A percentile compares a stretch with the other conserved stretches of the same genome.
phyloP scores from a whole-genome alignment of 164 flowering plant species.

The Nymphaea colorata region DNA sequence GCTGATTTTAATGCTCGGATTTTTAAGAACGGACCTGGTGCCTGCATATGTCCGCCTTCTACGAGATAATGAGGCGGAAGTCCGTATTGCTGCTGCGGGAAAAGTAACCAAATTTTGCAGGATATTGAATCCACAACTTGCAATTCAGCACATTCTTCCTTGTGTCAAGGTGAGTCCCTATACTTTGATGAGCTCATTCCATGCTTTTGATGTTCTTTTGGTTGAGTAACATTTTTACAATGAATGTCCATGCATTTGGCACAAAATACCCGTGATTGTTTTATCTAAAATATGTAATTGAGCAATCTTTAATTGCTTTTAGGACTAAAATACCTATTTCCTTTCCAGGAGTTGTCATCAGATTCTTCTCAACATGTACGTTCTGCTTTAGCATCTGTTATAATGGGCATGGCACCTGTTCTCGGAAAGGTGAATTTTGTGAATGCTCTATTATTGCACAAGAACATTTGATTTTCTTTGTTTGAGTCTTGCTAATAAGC shows the following conservation, averaged over 20 bases:
- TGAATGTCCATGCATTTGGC: too few relatives aligned
- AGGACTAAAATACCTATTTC: not conserved
- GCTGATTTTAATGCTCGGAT: not conserved
- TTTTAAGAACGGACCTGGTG: conserved; percentile 73
- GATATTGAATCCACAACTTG: conserved; percentile 80
- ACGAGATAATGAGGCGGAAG: conserved; percentile 99
- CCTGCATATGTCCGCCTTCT: conserved; percentile 95
- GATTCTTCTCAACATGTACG: conserved; percentile 99
- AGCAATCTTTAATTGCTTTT: too few relatives aligned
- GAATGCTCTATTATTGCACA: not conserved
- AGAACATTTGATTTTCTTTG: not conserved
- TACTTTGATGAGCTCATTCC: not conserved
- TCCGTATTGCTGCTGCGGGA: conserved; percentile 98
- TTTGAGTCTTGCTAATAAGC: not conserved
- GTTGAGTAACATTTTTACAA: not conserved
- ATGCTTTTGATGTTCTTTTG: not conserved
- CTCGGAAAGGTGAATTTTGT: conserved; percentile 79
- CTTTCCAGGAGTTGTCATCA: conserved; percentile 72
- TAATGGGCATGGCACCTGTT: conserved; percentile 99
- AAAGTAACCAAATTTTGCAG: conserved; percentile 94
- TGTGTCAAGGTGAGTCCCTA: conserved; percentile 68
- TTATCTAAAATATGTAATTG: too few relatives aligned
- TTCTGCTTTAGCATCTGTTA: conserved; percentile 97
- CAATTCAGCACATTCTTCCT: conserved; percentile 94
- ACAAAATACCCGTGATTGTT: too few relatives aligned